phyloP scores from a whole-genome alignment of 2,329 filamentous ascomycete species.

The Botrytis medusae region DNA sequence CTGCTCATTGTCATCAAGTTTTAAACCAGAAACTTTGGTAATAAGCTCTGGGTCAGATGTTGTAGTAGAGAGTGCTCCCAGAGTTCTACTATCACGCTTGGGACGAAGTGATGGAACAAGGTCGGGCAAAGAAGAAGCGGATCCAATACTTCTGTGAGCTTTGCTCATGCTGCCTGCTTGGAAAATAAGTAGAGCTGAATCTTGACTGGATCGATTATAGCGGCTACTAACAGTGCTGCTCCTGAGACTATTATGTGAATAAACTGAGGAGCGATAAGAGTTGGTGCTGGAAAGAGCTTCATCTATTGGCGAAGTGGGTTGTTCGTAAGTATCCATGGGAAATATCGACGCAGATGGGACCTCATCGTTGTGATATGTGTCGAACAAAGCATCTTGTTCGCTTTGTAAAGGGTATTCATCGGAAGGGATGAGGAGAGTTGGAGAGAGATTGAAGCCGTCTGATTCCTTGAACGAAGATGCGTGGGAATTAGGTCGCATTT shows the following conservation, averaged over 20 bases:
- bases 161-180: slow-evolving; percentile 28
- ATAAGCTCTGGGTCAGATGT: slow-evolving; percentile 24
- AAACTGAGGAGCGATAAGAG: slow-evolving; percentile 37
- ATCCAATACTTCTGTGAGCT: slow-evolving; percentile 35
- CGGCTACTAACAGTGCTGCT: slow-evolving; percentile 28
- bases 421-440: slow-evolving; percentile 60
- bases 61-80: not conserved
- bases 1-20: slow-evolving; percentile 23
- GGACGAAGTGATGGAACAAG: slow-evolving; percentile 34
- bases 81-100: slow-evolving; percentile 24
- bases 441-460: slow-evolving; percentile 59
- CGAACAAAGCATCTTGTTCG: slow-evolving; percentile 39
- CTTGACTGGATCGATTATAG: slow-evolving; percentile 36
- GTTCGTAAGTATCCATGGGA: slow-evolving; percentile 31
- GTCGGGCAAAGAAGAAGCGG: slow-evolving; percentile 39
- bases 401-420: slow-evolving; percentile 57
- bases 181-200: slow-evolving; percentile 32
- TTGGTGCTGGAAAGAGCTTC: slow-evolving; percentile 36
- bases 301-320: slow-evolving; percentile 36
- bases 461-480: slow-evolving; percentile 58
- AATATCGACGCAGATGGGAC: slow-evolving; percentile 31
- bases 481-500: slow-evolving; percentile 41
- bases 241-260: slow-evolving; percentile 36
- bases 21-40: slow-evolving; percentile 14
- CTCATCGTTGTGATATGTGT: slow-evolving; percentile 33